Base-by-base conservation (phyloP, 108 stramenopile species). In the Cyclotella choctawhatcheeana region DNA sequence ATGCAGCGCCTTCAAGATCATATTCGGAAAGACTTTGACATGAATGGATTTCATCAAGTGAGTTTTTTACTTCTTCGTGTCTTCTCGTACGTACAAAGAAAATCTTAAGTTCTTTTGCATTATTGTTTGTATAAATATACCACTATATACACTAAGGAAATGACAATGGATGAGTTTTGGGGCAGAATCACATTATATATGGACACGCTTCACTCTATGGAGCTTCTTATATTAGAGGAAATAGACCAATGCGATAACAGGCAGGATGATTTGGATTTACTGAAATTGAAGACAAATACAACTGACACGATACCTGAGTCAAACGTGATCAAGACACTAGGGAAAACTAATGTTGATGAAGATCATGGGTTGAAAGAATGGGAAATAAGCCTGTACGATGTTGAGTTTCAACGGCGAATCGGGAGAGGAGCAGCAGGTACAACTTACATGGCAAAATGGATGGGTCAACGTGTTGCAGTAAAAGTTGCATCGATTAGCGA, bases 331-430 rank as follows among this genome's bases (percentile, higher is more conserved):
- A n/a, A n/a, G n/a, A n/a, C n/a, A 32, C 3, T 25, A 32, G 5
- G 0, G 24, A 52, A 26, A 21, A 35, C 25, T 56, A 18, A 27
- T 58, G 34, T 27, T 44, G 51, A 45, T 26, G n/a, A 5, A n/a
- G 12, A 37, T 34, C 58, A 74, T 18, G 63, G 58, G 17, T 69
- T 76, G 24, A 73, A 83, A 60, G 88, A 89, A 64, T 92, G 88
- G 88, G 86, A 89, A 54, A 92, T 92, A 55, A 74, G 71, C 43
- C 54, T 88, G 0, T 89, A 89, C 62, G 91, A 92, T 50, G 63
- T 92, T 5, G 76, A 87, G 29, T 92, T 92, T 61, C 71, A 62
- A 37, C 82, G 76, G 69, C 75, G 87, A 2, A 77, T 89, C 18
- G 88, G 88, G 5, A 58, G 69, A 22, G 89, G 89, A 16, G 85